phyloP scores from a whole-genome alignment of 805 yeast genomes.

The Torulaspora indica region DNA sequence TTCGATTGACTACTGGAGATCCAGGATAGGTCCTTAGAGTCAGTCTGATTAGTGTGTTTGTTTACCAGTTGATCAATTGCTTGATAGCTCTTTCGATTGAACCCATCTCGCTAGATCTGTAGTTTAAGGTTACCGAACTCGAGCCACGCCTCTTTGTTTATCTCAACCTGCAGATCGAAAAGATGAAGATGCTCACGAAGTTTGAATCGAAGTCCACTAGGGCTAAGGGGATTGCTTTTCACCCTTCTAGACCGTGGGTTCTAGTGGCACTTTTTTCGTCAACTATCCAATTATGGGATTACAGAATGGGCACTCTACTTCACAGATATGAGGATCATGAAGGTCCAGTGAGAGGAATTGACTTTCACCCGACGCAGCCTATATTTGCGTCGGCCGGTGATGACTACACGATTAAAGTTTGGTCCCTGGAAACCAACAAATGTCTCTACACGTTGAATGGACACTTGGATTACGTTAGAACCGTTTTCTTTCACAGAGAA shows the following conservation, averaged over 20 bases:
- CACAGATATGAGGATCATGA: conserved; percentile 97
- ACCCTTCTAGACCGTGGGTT: conserved; percentile 91
- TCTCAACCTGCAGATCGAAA: conserved; percentile 24
- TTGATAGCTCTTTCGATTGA: background rate
- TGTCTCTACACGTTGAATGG: conserved; percentile 89
- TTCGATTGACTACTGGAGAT: background rate
- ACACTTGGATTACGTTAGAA: conserved; percentile 91
- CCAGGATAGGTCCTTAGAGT: background rate
- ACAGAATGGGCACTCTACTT: conserved; percentile 96
- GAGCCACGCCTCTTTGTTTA: conserved; percentile 9
- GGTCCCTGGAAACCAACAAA: conserved; percentile 90
- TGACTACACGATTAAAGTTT: conserved; percentile 89
- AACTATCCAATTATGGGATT: conserved; percentile 99
- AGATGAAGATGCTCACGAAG: conserved; percentile 82
- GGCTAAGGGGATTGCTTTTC: conserved; percentile 97
- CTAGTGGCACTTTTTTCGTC: conserved; percentile 91
- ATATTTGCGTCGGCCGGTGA: conserved; percentile 96
- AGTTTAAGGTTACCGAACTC: background rate
- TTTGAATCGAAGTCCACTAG: conserved; percentile 97
- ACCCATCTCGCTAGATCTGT: background rate
- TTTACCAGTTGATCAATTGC: conserved; percentile 1
- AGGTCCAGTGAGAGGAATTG: conserved; percentile 95
- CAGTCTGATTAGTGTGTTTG: background rate
- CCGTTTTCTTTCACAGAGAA: conserved; percentile 90
- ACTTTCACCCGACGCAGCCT: conserved; percentile 97